Conservation (phyloP, 2,329 filamentous ascomycete genomes). For the Penicillium sp. region DNA sequence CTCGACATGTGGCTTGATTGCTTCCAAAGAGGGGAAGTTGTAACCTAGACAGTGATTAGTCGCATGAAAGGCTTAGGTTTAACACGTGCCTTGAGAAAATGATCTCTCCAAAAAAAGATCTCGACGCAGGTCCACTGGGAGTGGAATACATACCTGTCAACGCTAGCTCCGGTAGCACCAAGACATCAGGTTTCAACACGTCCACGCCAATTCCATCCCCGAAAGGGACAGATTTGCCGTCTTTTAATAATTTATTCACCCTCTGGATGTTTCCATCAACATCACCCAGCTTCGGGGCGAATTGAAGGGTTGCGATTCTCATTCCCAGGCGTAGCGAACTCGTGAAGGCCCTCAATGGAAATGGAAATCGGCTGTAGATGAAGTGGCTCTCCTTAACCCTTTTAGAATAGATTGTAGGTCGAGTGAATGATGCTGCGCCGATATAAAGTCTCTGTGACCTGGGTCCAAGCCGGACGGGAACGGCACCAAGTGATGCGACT, state of each 20-base stretch:
- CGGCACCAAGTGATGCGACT: conserved; percentile 1
- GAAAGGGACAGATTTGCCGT: conserved; percentile 22
- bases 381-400: background rate
- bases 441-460: conserved; percentile 4
- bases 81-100: background rate
- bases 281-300: conserved; percentile 42
- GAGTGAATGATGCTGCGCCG: background rate
- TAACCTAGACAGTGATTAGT: conserved; percentile 46
- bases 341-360: conserved; percentile 3
- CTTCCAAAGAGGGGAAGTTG: conserved; percentile 55
- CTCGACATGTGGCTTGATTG: conserved; percentile 57
- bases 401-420: background rate
- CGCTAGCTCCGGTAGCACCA: conserved; percentile 59
- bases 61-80: too few species aligned
- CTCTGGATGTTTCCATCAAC: conserved; percentile 43
- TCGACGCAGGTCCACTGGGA: background rate
- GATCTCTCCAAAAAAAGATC: too few species aligned
- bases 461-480: conserved; percentile 12
- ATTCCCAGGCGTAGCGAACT: conserved; percentile 27
- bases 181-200: conserved; percentile 46
- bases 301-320: conserved; percentile 47
- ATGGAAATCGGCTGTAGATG: background rate
- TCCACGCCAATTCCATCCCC: conserved; percentile 18
- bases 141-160: conserved; percentile 48
- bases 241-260: conserved; percentile 41